Evolutionary conservation across 2,329 filamentous ascomycete genomes (phyloP).

Genomic region (Mycosphaerelloides madeirae): DNA sequence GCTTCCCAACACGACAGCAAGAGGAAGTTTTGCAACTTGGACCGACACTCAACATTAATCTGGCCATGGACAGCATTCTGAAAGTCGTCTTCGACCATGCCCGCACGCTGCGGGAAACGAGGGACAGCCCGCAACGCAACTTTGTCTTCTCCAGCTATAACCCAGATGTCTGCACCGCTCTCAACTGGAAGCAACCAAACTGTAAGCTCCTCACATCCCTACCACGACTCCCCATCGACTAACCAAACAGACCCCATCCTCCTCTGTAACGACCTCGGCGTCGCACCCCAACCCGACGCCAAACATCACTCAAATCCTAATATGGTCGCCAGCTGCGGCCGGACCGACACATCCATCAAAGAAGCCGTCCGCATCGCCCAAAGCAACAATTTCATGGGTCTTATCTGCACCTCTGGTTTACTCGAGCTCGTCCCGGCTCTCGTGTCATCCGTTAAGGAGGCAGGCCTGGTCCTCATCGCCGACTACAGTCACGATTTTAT

Average conservation of each 20-base stretch:
- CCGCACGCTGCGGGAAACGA: slow-evolving; percentile 59
- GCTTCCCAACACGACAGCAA: slow-evolving; percentile 75
- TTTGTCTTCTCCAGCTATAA: slow-evolving; percentile 96
- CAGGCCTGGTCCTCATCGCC: slow-evolving; percentile 84
- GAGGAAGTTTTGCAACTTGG: slow-evolving; percentile 66
- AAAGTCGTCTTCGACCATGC: slow-evolving; percentile 88
- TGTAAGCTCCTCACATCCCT: slow-evolving; percentile 50
- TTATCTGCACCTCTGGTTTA: slow-evolving; percentile 83
- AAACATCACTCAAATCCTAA: slow-evolving; percentile 4
- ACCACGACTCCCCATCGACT: neutral
- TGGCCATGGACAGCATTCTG: slow-evolving; percentile 77
- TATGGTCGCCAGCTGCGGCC: slow-evolving; percentile 57
- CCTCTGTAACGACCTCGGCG: slow-evolving; percentile 77
- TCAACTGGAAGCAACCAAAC: slow-evolving; percentile 99
- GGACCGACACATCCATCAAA: slow-evolving; percentile 80
- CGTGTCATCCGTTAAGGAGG: slow-evolving; percentile 88
- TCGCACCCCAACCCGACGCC: slow-evolving; percentile 16
- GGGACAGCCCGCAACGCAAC: slow-evolving; percentile 71
- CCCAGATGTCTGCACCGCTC: slow-evolving; percentile 77
- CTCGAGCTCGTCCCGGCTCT: slow-evolving; percentile 89
- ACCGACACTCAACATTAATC: slow-evolving; percentile 76
- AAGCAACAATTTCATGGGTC: slow-evolving; percentile 96
- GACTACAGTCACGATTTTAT: slow-evolving; percentile 58
- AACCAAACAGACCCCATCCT: slow-evolving; percentile 92
- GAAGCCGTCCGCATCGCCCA: slow-evolving; percentile 89